Evolutionary conservation across 2,329 filamentous ascomycete species (phyloP), one percentile per base, ranked within the genome.

Genomic region (Xylariaceae sp.): DNA sequence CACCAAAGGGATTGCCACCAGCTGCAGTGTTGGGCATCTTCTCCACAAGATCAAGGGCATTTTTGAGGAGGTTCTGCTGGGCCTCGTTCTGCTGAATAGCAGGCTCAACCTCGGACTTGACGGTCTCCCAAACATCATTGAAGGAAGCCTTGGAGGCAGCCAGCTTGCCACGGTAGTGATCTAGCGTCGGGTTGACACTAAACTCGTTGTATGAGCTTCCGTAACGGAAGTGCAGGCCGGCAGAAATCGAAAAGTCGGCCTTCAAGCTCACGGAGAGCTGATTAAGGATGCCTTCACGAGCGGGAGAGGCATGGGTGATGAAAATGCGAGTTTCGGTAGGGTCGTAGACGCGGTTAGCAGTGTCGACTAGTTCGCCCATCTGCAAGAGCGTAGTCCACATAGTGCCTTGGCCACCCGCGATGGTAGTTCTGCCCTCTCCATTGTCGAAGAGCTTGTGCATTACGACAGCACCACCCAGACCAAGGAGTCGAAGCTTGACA

Each of bases 391-490:
- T 99, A 6, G 94, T 99, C 94, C 94, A 99, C 94, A 99, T 99
- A 51, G 94, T 99, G 63, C 94, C 94, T 75, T 99, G 94, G 17
- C 94, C 94, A 73, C 94, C 94, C 18, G 94, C 94, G 75, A 99
- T 99, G 1, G 95, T 99, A 54, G 94, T 99, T 75, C 93, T 88
- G 61, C 94, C 94, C 73, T 99, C 94, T 57, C 94, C 94, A 67
- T 99, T 99, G 75, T 99, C 94, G 71, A 99, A 99, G 15, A 99
- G 85, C 82, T 99, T 99, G 82, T 99, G 94, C 92, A 99, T 99
- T 61, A 99, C 94, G 4, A 99, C 93, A 5, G 94, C 94, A 69
- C 94, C 94, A 65, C 94, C 94, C 39, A 99, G 82, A 63, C 94
- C 94, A 35, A 99, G 84, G 53, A 99, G 83, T 70, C 94, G 89